Evolutionary conservation across 306 rosid genomes (phyloP), one percentile per base, ranked within the genome.

Genomic region (Cucurbita argyrosperma): DNA sequence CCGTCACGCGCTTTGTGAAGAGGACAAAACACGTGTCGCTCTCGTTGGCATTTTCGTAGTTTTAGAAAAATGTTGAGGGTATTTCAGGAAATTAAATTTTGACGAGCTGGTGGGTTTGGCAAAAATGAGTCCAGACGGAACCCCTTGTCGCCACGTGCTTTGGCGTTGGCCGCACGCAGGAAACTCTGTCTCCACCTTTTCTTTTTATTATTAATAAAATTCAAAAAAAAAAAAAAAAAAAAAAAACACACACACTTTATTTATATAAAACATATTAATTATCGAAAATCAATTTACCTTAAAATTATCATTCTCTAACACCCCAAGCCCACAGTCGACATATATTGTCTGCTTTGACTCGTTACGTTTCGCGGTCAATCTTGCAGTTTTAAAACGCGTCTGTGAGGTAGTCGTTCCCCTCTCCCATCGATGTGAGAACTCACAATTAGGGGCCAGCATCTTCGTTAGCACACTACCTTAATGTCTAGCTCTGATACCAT

Each of bases 101-200:
- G 0, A 0, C 5, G 64, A 42, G 52, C 60, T 30, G 60, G 9
- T 23, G 68, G 14, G 80, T 81, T 80, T 55, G 80, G 85, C 71
- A 45, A 74, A 8, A n/a, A 59, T 7, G 77, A 13, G 26, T 61
- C 51, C 51, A 78, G 83, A 85, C 77, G 85, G 82, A 90, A 82
- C 83, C 78, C 85, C 80, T 90, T 88, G 96, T 88, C 89, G 88
- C 84, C 88, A 88, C 90, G 86, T 90, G 92, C 81, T 83, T 76
- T 87, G 90, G 92, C 90, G 88, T 92, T 77, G 84, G 87, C 84
- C 84, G 86, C 89, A 92, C 87, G 91, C 92, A 53, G 83, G 74
- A 84, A 86, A 85, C 83, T 68, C 67, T 68, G 70, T 80, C 82
- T 68, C 45, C 71, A 55, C 50, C 49, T n/a, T 40, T 23, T 67